Evolutionary conservation across 2,329 filamentous ascomycete genomes (phyloP), one percentile per base, ranked within the genome.

Genomic region (Colletotrichum cuscutae): DNA sequence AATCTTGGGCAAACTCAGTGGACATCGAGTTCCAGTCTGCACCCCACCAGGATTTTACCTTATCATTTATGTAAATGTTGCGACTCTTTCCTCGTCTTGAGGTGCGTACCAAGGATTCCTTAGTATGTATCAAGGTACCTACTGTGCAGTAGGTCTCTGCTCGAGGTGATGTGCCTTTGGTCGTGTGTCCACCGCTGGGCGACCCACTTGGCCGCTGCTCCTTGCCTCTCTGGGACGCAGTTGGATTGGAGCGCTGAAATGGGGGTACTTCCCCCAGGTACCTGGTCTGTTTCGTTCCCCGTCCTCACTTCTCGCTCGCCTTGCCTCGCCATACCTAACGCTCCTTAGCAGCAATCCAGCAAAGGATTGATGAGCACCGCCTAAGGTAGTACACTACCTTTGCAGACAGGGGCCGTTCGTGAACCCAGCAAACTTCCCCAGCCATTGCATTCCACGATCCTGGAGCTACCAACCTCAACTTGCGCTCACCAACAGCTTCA

Each of bases 401-500:
- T 49, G 15, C 35, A 28, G 67, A 56, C 68, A 15, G 22, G 67
- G 63, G 28, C 63, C 46, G 9, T 60, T 71, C 26, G 46, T 60
- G 68, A 56, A 60, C 67, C 49, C 63, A 49, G 42, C 42, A 71
- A 49, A 57, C 54, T 9, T 28, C 52, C 58, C 65, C 59, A 72
- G 59, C 65, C 65, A 60, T 56, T 24, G 35, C 65, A 24, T 46
- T 42, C 52, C 30, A 52, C 57, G 53, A 68, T 52, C 37, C 42
- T 59, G 53, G 60, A 46, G 49, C 46, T 30, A 15, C 12, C 42
- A 49, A 22, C 42, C 15, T 58, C 59, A 15, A 26, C 49, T 56
- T n/a, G 28, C 46, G 52, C 46, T 30, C 12, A 24, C 46, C 46
- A 22, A 32, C 65, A 54, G 65, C 59, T 58, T 72, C 70, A 72